These are phyloP conservation scores for Apocynum venetum DNA, from an alignment of 257 asterid genomes.

Conservation along the genomic window DNA sequence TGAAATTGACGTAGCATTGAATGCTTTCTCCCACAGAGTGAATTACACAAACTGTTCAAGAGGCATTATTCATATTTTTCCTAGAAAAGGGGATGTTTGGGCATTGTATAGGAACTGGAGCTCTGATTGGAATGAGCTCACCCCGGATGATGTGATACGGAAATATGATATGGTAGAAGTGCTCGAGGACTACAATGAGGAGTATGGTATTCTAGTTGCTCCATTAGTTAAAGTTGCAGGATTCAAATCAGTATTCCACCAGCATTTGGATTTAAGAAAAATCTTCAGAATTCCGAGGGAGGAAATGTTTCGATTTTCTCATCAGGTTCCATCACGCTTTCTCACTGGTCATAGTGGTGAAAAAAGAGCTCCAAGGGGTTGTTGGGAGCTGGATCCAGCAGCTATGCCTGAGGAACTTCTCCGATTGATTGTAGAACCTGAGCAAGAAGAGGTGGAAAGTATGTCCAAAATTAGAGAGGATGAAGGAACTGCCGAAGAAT, in stretches of 20 bases:
- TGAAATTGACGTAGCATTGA: conserved; percentile 25
- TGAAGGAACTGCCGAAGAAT: conserved; percentile 12
- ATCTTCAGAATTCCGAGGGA: conserved; percentile 36
- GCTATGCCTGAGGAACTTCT: conserved; percentile 71
- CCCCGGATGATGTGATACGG: conserved; percentile 42
- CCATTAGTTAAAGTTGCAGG: conserved; percentile 66
- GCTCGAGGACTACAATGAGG: conserved; percentile 44
- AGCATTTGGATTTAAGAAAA: conserved; percentile 25
- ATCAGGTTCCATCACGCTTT: conserved; percentile 51
- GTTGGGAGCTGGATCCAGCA: conserved; percentile 74
- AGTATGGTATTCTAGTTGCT: conserved; percentile 41
- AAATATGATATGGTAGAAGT: conserved; percentile 63
- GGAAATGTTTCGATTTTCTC: conserved; percentile 76
- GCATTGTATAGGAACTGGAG: conserved; percentile 74
- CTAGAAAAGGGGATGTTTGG: conserved; percentile 71
- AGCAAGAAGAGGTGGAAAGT: conserved; percentile 23
- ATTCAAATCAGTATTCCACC: conserved; percentile 52
- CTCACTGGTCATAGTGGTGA: conserved; percentile 48
- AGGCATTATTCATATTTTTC: conserved; percentile 52
- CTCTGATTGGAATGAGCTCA: conserved; percentile 53
- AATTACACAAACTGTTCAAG: conserved; percentile 47
- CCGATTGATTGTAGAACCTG: conserved; percentile 30
- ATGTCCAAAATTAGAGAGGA: conserved; percentile 6
- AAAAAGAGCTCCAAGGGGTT: conserved; percentile 43
- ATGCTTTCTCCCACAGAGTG: conserved; percentile 62